Evolutionary conservation across 78 protist species (phyloP).

Genomic region (Dictyostelium brefeldianum): DNA sequence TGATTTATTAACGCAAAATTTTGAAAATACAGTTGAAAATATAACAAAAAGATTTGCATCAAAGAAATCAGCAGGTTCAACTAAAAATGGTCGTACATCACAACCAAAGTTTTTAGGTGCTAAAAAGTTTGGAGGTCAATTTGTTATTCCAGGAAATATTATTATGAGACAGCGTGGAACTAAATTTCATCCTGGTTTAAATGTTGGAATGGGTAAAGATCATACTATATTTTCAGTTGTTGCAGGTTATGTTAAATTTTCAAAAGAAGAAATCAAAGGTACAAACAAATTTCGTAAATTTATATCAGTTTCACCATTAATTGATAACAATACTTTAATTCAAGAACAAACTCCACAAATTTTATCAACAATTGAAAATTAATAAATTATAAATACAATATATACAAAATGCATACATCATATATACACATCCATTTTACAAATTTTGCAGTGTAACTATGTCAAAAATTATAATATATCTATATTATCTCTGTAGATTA

Average conservation of each 20-base stretch:
- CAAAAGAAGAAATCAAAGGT: neutral
- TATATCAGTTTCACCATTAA: constrained; percentile 31
- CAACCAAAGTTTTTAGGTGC: constrained; percentile 68
- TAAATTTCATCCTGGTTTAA: constrained; percentile 72
- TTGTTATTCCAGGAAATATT: constrained; percentile 76
- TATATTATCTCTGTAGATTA: too few relatives aligned
- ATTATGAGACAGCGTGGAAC: constrained; percentile 90
- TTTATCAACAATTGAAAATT: too few relatives aligned
- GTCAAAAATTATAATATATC: too few relatives aligned
- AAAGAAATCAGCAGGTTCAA: constrained; percentile 75
- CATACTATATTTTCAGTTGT: constrained; percentile 87
- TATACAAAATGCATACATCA: too few relatives aligned
- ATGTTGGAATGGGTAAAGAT: constrained; percentile 90
- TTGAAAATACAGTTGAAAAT: neutral
- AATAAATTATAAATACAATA: too few relatives aligned
- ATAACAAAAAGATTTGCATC: constrained; percentile 69
- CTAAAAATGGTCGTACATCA: constrained; percentile 77
- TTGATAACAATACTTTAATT: neutral
- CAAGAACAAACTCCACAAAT: too few relatives aligned
- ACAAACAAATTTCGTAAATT: constrained; percentile 30
- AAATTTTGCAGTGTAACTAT: too few relatives aligned
- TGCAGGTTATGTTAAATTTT: constrained; percentile 73
- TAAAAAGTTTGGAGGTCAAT: constrained; percentile 67
- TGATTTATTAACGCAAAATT: too few relatives aligned
- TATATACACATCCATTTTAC: too few relatives aligned